Evolutionary conservation across 768 basidiomycete species (phyloP).

Genomic region (Sporobolomyces roseus): DNA sequence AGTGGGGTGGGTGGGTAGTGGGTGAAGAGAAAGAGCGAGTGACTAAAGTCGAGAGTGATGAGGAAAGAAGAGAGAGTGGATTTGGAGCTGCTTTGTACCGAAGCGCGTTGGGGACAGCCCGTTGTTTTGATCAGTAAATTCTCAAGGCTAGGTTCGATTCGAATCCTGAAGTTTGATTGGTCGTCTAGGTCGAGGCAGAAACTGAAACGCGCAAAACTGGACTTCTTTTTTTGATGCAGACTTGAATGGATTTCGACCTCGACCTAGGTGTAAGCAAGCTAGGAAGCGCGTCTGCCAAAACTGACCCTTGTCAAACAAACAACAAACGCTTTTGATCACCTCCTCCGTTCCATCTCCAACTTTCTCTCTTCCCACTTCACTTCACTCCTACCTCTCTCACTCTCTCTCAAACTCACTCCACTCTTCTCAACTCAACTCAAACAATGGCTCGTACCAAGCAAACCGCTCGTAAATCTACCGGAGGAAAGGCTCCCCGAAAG

Average conservation of each 20-base stretch:
- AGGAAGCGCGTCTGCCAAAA: too few species aligned
- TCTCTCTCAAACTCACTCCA: neutral
- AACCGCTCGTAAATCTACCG: conserved; percentile 82
- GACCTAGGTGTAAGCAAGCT: too few species aligned
- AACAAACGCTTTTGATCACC: neutral
- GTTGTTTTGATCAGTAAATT: too few species aligned
- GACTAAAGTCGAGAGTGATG: conserved; percentile 3
- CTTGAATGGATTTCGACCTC: neutral
- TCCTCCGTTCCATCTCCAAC: neutral
- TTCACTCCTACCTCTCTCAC: conserved; percentile 10
- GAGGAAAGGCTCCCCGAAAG: conserved; percentile 57
- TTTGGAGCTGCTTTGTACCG: too few species aligned
- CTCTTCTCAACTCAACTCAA: conserved; percentile 7
- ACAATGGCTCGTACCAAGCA: conserved; percentile 57
- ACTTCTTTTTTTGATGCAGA: neutral
- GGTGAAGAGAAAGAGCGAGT: neutral
- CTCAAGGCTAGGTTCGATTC: too few species aligned
- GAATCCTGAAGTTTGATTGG: too few species aligned
- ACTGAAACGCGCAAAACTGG: too few species aligned
- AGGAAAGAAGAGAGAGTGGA: neutral
- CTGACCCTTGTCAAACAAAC: too few species aligned
- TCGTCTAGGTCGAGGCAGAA: neutral
- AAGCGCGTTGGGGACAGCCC: too few species aligned
- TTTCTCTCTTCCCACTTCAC: neutral
- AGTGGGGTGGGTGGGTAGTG: neutral